Conservation (phyloP, 495 filamentous ascomycete genomes). For the Podospora bellae-mahoneyi region DNA sequence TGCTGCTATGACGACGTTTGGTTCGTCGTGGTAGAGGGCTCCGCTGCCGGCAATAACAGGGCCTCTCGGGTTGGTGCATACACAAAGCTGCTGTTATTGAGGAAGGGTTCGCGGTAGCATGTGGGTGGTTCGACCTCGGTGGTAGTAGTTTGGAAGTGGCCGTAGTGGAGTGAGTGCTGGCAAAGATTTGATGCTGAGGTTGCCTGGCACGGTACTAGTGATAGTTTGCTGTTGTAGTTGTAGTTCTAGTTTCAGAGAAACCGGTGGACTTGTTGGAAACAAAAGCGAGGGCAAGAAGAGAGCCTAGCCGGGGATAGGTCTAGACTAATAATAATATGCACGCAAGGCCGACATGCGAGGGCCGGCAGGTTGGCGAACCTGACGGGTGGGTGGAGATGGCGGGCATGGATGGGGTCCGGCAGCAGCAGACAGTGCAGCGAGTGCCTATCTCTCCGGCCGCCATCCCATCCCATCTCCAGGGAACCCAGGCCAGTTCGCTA, state of each 20-base stretch:
- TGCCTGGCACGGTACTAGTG: too few species aligned
- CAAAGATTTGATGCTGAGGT: neutral
- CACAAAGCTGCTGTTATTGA: conserved; percentile 14
- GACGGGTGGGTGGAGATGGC: conserved; percentile 1
- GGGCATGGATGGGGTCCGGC: conserved; percentile 6
- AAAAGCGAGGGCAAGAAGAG: conserved; percentile 7
- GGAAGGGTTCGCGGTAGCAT: conserved; percentile 2
- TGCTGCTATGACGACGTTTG: conserved; percentile 29
- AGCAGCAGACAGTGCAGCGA: neutral
- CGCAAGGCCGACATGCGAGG: neutral
- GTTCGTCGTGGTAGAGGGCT: conserved; percentile 15
- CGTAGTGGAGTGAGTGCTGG: neutral
- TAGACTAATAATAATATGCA: conserved; percentile 8
- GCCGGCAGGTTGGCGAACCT: neutral
- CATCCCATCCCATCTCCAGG: conserved; percentile 16
- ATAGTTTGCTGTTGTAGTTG: neutral
- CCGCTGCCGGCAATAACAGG: conserved; percentile 18
- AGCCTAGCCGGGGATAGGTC: neutral
- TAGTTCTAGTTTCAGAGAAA: neutral
- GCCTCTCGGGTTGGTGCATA: conserved; percentile 18
- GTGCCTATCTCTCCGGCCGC: neutral
- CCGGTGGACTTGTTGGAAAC: neutral
- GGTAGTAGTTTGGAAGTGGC: neutral
- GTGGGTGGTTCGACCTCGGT: conserved; percentile 7
- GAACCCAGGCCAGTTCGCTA: conserved; percentile 17